Evolutionary conservation across 257 asterid species (phyloP), one percentile per base, ranked within the genome.

Genomic region (Nicotiana sylvestris): DNA sequence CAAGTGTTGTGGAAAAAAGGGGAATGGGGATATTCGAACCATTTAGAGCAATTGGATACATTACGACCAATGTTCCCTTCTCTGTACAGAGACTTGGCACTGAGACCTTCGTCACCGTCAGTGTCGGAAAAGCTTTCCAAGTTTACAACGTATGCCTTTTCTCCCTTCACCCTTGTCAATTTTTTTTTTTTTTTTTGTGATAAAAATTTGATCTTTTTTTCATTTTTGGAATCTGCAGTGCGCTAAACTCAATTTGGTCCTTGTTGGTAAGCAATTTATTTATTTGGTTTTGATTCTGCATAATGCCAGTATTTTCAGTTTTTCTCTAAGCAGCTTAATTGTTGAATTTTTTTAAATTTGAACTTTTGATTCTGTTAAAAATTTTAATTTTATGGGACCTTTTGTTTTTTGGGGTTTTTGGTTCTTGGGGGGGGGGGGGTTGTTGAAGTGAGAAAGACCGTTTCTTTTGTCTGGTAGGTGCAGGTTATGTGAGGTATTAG

Each of bases 111-210:
- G 97, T 94, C 86, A 92, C 99, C 81, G 96, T 92, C 84, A 92
- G 97, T 86, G 92, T 92, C 72, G 99, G 99, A 70, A 94, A 92
- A 85, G 91, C 98, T 35, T 95, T 93, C 86, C 98, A 95, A 88
- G 65, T 96, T 76, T 94, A 92, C 91, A 94, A 96, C 60, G 98
- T 95, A 91, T 53, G 15, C 5, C 29, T 79, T 70, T 13, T 30
- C 3, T 16, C 30, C 1, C 32, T 61, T 62, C 1, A 21, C 27
- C 39, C 15, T 74, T 27, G 15, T 49, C 25, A 74, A 25, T n/a
- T 39, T 16, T 4, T 9, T 21, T 21, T 21, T 21, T 76, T 1
- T 80, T 4, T 37, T 62, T 17, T 2, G 16, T 39, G 27, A 53
- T 17, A 21, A n/a, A 78, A 43, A 37, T 15, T 43, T 81, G 30